phyloP scores from a whole-genome alignment of 352 stramenopile genomes.

The Bremia lactucae region DNA sequence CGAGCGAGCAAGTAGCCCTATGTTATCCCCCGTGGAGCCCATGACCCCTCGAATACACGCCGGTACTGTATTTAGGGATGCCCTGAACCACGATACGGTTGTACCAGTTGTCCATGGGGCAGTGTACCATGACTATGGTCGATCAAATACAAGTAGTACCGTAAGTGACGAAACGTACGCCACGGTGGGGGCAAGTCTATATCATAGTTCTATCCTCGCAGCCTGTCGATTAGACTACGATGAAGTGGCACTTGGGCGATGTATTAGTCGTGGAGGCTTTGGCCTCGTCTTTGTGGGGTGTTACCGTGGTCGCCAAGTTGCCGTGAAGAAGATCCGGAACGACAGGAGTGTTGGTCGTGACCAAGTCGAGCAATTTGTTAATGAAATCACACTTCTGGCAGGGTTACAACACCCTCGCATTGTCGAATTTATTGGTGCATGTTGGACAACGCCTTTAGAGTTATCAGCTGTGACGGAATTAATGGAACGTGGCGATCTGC shows the following conservation, averaged over 20 bases:
- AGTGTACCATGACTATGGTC: constrained; percentile 9
- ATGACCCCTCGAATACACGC: constrained; percentile 16
- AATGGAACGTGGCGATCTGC: constrained; percentile 47
- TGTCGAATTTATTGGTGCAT: constrained; percentile 35
- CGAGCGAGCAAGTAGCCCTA: constrained; percentile 12
- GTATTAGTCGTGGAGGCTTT: constrained; percentile 36
- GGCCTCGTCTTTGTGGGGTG: constrained; percentile 39
- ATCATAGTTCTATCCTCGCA: constrained; percentile 24
- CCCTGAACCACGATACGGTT: constrained; percentile 4
- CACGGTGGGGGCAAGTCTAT: constrained; percentile 18
- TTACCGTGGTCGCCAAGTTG: constrained; percentile 28
- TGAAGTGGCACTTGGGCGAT: constrained; percentile 28
- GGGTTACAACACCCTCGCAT: constrained; percentile 32
- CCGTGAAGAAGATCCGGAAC: constrained; percentile 39
- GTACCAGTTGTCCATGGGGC: neutral
- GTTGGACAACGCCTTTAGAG: constrained; percentile 32
- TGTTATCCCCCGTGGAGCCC: constrained; percentile 16
- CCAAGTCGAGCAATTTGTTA: constrained; percentile 30
- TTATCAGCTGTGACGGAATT: constrained; percentile 42
- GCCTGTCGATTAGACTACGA: constrained; percentile 24
- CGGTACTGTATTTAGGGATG: constrained; percentile 13
- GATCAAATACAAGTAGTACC: constrained; percentile 14
- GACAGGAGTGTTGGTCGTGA: constrained; percentile 12
- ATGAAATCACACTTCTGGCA: constrained; percentile 38
- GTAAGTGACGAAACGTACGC: constrained; percentile 16